Percentiles rank a stretch among this genome's conserved stretches.
Evolutionary conservation across 257 asterid genomes (phyloP).

Genomic region (Phtheirospermum japonicum): DNA sequence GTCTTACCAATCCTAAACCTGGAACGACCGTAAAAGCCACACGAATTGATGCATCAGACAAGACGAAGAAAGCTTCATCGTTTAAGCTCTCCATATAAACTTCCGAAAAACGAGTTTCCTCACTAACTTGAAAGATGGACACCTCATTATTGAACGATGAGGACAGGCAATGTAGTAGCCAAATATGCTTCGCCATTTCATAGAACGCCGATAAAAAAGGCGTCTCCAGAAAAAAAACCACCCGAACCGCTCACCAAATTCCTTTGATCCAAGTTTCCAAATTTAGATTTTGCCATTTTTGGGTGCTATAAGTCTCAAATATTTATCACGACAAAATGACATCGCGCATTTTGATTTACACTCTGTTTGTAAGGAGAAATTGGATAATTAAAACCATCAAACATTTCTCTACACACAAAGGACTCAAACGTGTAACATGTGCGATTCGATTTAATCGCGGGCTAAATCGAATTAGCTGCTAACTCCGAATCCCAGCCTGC

Average conservation of each 20-base stretch:
- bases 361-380: slow-evolving; percentile 33
- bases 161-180: slow-evolving; percentile 80
- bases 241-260: slow-evolving; percentile 42
- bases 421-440: slow-evolving; percentile 69
- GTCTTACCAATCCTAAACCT: slow-evolving; percentile 56
- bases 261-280: slow-evolving; percentile 53
- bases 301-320: slow-evolving; percentile 53
- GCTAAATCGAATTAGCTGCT: slow-evolving; percentile 63
- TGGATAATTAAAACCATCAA: slow-evolving; percentile 60
- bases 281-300: slow-evolving; percentile 60
- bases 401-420: slow-evolving; percentile 66
- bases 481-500: slow-evolving; percentile 73
- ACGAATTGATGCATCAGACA: slow-evolving; percentile 29
- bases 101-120: slow-evolving; percentile 60
- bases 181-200: slow-evolving; percentile 78
- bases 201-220: slow-evolving; percentile 46
- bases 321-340: slow-evolving; percentile 56
- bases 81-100: slow-evolving; percentile 72
- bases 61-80: slow-evolving; percentile 57
- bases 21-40: slow-evolving; percentile 78
- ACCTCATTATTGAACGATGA: slow-evolving; percentile 46
- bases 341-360: slow-evolving; percentile 30
- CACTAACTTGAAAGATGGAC: slow-evolving; percentile 52
- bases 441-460: slow-evolving; percentile 43
- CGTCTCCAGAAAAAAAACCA: slow-evolving; percentile 54